Evolutionary conservation across 768 basidiomycete genomes (phyloP), one percentile per base, ranked within the genome.

Genomic region (Leccinum barrowsii): DNA sequence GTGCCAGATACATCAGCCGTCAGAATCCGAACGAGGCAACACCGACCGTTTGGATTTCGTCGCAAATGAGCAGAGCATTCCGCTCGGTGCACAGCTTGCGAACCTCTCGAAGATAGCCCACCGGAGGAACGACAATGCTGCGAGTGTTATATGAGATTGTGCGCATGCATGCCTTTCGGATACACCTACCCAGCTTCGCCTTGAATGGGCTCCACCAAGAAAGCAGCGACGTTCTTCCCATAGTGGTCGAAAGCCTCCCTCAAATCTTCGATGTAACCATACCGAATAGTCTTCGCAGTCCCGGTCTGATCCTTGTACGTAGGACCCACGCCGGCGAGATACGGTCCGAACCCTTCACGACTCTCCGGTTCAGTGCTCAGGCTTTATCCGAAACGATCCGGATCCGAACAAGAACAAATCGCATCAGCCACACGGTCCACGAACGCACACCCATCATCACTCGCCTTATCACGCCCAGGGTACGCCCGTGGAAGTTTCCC

Each of bases 191-290:
- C 95, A 17, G 96, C 96, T 75, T 98, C 96, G n/a, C 96, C 96
- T 72, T 99, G 97, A 61, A 99, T 98, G 5, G 97, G 97, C 75
- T 99, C 97, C 3, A 99, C 83, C 56, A 99, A 80, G 79, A 99
- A 94, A 1, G 92, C 96, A 6, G 95, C 97, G 24, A 92, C 85
- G 58, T 90, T 80, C 60, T 87, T 74, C 8, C 96, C 94, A 70
- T 94, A 80, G 37, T 86, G 70, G 59, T 91, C 86, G 30, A 99
- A 73, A 5, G 92, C 96, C 11, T 80, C 78, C 70, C 87, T 83
- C n/a, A 98, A 73, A 66, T 97, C 96, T 21, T 84, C 85, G 22
- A 89, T 79, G 59, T 89, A 80, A 30, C 93, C 93, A 75, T 88
- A 98, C 46, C 93, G 82, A 67, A 99, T 95, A 6, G 79, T 79